These are phyloP conservation scores for Penicillium desertorum DNA, from an alignment of 495 filamentous ascomycete genomes.

Conservation along the genomic window DNA sequence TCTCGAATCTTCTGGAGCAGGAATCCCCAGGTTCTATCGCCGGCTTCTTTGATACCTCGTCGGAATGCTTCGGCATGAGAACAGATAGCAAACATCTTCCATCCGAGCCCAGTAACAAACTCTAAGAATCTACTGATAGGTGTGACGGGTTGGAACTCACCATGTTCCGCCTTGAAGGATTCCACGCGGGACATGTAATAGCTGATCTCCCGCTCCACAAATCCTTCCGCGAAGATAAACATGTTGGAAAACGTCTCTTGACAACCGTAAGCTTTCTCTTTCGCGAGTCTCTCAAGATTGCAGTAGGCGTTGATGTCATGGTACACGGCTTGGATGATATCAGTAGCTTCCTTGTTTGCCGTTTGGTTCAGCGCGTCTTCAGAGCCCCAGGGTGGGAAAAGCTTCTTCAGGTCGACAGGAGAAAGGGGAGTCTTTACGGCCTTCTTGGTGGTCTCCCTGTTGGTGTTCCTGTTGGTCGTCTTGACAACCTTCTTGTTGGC, in stretches of 20 bases:
- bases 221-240: neutral
- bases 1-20: conserved; percentile 19
- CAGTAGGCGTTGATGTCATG: conserved; percentile 20
- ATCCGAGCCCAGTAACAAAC: conserved; percentile 21
- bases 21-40: conserved; percentile 19
- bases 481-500: neutral
- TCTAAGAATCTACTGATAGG: neutral
- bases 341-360: neutral
- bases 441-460: neutral
- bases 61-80: conserved; percentile 36
- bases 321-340: conserved; percentile 23
- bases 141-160: conserved; percentile 1
- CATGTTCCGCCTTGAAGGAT: neutral
- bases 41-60: conserved; percentile 7
- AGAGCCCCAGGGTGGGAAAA: neutral
- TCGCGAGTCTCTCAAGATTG: conserved; percentile 3
- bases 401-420: neutral
- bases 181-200: neutral
- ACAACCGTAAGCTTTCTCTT: too few relatives aligned
- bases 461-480: neutral
- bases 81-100: conserved; percentile 39
- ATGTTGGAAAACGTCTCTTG: neutral
- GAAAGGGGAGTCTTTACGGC: neutral
- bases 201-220: neutral
- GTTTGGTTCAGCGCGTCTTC: neutral